Base-by-base conservation (phyloP, 2,329 filamentous ascomycete genomes). In the Mollisiaceae sp. region DNA sequence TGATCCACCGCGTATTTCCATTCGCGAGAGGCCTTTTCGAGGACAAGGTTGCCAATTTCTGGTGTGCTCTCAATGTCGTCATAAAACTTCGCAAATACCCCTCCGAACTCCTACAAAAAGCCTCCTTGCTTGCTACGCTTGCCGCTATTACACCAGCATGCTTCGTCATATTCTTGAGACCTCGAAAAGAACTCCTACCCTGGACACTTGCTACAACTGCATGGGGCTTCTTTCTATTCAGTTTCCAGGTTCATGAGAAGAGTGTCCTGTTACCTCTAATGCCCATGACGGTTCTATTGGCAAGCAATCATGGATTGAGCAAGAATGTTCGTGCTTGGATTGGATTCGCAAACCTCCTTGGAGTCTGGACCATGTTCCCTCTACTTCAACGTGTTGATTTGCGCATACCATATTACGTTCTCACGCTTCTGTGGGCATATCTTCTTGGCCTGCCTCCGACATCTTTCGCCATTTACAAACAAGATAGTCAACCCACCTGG, bases 191-290 rank as follows among this genome's bases (percentile, higher is more conserved):
- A 50, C 83, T 95, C 4, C 80, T 98, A 15, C 93, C 93, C 0
- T 85, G 92, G 41, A 92, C 92, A 0, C 87, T 98, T 65, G 90
- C 94, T 1, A 85, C 91, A 1, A 93, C 92, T 0, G 91, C 94
- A 1, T 99, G 95, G 95, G 94, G 91, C 0, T 99, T 99, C 82
- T 99, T 98, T 77, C 83, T 99, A 18, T 98, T 96, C 80, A 96
- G 93, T 73, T 99, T 97, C 77, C 95, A 99, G 76, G 96, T 99
- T 0, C 95, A 99, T 74, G 95, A 99, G 80, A 99, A 99, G 84
- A 97, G 94, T 70, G 93, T 97, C 0, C 83, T 99, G 5, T 85
- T 99, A 2, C 96, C 95, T 0, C 82, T 99, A 56, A 86, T 98
- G 76, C 95, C 95, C 0, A 97, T 96, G 91, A 98, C 94, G 0